Base-by-base conservation (phyloP, 2,329 filamentous ascomycete species). In the Tolypocladium amazonense region DNA sequence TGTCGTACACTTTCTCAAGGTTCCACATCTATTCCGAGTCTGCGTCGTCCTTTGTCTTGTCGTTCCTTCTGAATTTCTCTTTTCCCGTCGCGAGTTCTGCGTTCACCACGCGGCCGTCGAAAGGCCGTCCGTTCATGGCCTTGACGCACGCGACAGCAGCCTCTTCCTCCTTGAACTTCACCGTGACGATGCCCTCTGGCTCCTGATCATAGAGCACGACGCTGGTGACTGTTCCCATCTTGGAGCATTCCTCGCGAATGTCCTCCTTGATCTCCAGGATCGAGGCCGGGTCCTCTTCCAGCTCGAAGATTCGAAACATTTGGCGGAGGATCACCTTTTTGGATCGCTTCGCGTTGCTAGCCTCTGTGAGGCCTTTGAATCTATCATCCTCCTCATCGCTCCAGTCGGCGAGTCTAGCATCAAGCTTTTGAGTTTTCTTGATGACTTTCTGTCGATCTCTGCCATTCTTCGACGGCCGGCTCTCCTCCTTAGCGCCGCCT, bases 221-320 rank as follows among this genome's bases (percentile, higher is more conserved):
- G 69, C 95, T 97, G 38, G 92, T 96, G 41, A 97, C 90, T 30
- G 87, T 81, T 3, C 94, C 94, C 18, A 94, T 78, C 75, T 95
- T 95, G 60, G 84, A 81, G 72, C 91, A 96, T 74, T 96, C 92
- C 57, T 96, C 90, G 54, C 90, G 84, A 59, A 97, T 90, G 70
- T 99, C 94, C 71, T 96, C 89, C 71, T 95, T 95, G 76, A 97
- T 96, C 63, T 97, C 93, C 43, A 95, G 78, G 61, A 95, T 82
- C 1, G 88, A 89, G 0, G 86, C 86, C 2, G 89, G 86, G 68
- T 97, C 92, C 69, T 95, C 89, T 66, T 92, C 87, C 33, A 97
- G 80, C 75, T 96, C 90, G 62, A 87, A 72, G 50, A 93, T 79
- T 1, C 91, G 95, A 74, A 99, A 99, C 88, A 96, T 96, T 75